Evolutionary conservation across 2,329 filamentous ascomycete genomes (phyloP).

Genomic region (Alternaria metachromatica): DNA sequence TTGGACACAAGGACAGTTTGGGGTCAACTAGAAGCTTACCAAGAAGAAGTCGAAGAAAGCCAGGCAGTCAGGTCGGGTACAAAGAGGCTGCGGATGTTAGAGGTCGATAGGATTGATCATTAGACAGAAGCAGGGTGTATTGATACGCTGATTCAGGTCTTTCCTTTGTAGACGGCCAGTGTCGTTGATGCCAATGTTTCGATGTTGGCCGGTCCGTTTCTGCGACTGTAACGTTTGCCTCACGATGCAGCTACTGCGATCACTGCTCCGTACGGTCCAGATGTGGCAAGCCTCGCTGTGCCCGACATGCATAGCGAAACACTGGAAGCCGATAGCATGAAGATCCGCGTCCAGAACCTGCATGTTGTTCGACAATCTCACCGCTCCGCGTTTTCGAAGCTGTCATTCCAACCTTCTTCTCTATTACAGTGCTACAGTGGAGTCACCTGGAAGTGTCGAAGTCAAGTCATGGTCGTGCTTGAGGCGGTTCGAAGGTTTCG

Average conservation of each 20-base stretch:
- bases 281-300: background rate
- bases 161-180: background rate
- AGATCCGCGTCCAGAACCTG: background rate
- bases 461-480: background rate
- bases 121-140: background rate
- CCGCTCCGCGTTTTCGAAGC: background rate
- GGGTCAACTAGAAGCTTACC: slow-evolving; percentile 16
- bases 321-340: background rate
- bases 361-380: background rate
- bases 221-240: background rate
- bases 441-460: background rate
- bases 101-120: background rate
- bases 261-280: background rate
- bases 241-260: background rate
- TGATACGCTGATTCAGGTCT: background rate
- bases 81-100: background rate
- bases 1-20: slow-evolving; percentile 24
- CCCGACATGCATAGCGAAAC: slow-evolving; percentile 1
- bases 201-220: background rate
- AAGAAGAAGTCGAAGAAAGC: background rate
- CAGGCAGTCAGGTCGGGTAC: background rate
- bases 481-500: slow-evolving; percentile 8
- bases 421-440: background rate
- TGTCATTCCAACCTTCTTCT: background rate
- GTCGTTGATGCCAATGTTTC: background rate